Base-by-base conservation (phyloP, 2,329 filamentous ascomycete genomes). In the Talaromyces sp. region DNA sequence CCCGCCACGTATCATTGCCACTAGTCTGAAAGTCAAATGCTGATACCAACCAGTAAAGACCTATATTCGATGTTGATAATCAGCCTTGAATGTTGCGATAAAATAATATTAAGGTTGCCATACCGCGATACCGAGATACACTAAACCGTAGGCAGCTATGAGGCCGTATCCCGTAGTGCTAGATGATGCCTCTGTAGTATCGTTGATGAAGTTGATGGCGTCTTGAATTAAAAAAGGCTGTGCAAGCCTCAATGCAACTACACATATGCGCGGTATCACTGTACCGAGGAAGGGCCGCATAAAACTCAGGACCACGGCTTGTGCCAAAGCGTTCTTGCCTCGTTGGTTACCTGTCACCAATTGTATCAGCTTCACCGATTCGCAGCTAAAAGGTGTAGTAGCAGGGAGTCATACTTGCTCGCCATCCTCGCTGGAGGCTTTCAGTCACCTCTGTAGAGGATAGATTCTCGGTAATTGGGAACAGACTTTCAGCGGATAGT, bases 401-500 rank as follows among this genome's bases (percentile, higher is more conserved):
- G 22, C 0, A 27, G 22, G 24, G 22, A 27, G 45, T n/a, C 24
- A 6, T 50, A 61, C 59, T 61, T 52, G 24, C 31, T 22, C 41
- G 16, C 59, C 59, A 61, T 50, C 31, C 59, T 24, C 9, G 22
- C 31, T 41, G 59, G 45, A 61, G 11, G 2, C 50, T 24, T 14
- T 61, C 45, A 4, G 33, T 41, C 10, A 61, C 45, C 9, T 61
- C 43, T 50, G 41, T 41, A 6, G 59, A 61, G n/a, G 59, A 37
- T 27, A 61, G 16, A 13, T 56, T 68, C 56, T 75, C 75, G 63
- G 76, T 76, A 35, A 78, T 66, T 2, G 72, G 60, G 64, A 72
- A 75, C 3, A 81, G 70, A 57, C 80, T 76, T 3, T 78, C 73
- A 0, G 79, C 70, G 1, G 68, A 67, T 24, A 80, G 62, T 7